Evolutionary conservation across 2,329 filamentous ascomycete species (phyloP).

Genomic region (Microdochium paspali): DNA sequence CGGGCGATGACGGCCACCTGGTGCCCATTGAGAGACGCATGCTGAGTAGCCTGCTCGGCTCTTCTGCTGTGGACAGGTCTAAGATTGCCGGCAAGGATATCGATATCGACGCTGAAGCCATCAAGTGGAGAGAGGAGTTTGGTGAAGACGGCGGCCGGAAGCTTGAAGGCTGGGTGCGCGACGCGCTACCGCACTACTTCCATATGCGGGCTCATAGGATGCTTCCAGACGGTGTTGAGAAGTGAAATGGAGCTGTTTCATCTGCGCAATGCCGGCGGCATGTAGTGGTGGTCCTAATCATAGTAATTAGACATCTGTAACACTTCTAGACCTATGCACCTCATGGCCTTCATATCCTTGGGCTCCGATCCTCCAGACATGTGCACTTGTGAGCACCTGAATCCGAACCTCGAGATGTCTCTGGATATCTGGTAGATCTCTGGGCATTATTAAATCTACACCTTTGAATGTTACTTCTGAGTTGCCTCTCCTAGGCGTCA

Average conservation of each 20-base stretch:
- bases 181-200: not conserved
- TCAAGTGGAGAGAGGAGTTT: constrained; percentile 5
- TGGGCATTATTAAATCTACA: too few species aligned
- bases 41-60: constrained; percentile 3
- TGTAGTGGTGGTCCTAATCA: too few species aligned
- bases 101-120: constrained; percentile 4
- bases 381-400: too few species aligned
- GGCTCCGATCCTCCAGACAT: too few species aligned
- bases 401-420: too few species aligned
- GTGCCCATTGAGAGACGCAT: not conserved
- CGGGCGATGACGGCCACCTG: not conserved
- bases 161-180: not conserved
- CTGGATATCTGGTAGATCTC: too few species aligned
- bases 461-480: too few species aligned
- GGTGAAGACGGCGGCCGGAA: not conserved
- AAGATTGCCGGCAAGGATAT: constrained; percentile 5
- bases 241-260: too few species aligned
- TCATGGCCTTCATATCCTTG: too few species aligned
- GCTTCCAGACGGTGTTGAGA: not conserved
- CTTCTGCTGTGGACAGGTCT: constrained; percentile 2
- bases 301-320: too few species aligned
- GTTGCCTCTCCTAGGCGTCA: too few species aligned
- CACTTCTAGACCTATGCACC: not conserved
- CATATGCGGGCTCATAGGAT: not conserved
- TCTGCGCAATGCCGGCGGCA: too few species aligned